Conservation (phyloP, 139 green algal genomes). For the Microglena sp. region DNA sequence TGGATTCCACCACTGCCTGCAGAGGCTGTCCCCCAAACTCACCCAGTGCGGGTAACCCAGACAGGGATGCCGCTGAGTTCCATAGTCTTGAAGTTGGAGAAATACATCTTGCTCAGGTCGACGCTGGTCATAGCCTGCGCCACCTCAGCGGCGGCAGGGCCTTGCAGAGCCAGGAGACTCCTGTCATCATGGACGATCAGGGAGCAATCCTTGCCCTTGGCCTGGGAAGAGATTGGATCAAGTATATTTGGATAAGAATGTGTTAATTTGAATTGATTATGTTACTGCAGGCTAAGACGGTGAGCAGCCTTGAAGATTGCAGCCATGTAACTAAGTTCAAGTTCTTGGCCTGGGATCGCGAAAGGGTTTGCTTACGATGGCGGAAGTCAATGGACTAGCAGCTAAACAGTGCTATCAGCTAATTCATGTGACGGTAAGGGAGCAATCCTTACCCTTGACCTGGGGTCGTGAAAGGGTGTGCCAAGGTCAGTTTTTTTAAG, state of each 20-base stretch:
- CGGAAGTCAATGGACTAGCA: background rate
- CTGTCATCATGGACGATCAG: constrained; percentile 81
- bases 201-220: constrained; percentile 45
- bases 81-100: constrained; percentile 69
- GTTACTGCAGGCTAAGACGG: too few species aligned
- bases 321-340: too few species aligned
- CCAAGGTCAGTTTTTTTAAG: too few species aligned
- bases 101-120: constrained; percentile 86
- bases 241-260: too few species aligned
- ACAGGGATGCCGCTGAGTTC: constrained; percentile 66
- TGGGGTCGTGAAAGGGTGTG: constrained; percentile 14
- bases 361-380: too few species aligned
- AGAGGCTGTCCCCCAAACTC: constrained; percentile 1
- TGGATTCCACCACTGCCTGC: too few species aligned
- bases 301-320: too few species aligned
- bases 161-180: constrained; percentile 85
- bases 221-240: too few species aligned
- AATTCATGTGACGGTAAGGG: constrained; percentile 31
- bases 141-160: constrained; percentile 47
- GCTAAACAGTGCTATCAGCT: background rate
- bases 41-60: constrained; percentile 90
- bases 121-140: constrained; percentile 36
- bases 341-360: too few species aligned
- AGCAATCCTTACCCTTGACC: constrained; percentile 51
- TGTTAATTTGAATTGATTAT: too few species aligned